These are phyloP conservation scores for Oryza coarctata DNA, from an alignment of 176 grass and related monocot species.

Conservation along the genomic window DNA sequence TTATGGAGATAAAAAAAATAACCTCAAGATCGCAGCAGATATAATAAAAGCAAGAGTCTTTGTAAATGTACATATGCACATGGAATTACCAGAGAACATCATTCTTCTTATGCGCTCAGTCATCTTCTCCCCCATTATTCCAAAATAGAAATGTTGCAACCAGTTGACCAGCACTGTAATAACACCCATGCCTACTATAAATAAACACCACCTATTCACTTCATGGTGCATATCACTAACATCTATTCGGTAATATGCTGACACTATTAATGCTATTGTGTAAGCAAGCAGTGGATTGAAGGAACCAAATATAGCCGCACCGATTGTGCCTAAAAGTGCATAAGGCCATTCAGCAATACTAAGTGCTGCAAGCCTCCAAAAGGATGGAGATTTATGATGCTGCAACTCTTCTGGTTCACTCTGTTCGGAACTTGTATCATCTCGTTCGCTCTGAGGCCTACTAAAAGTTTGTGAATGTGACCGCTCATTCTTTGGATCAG, in stretches of 20 bases:
- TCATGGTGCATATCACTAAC: slow-evolving; percentile 60
- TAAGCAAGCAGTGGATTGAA: slow-evolving; percentile 99
- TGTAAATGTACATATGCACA: slow-evolving; percentile 12
- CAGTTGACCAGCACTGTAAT: slow-evolving; percentile 97
- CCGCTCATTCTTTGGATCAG: slow-evolving; percentile 92
- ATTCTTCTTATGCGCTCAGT: slow-evolving; percentile 98
- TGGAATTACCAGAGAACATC: slow-evolving; percentile 96
- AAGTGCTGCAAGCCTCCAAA: slow-evolving; percentile 91
- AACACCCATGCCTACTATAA: slow-evolving; percentile 95
- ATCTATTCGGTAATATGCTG: slow-evolving; percentile 89
- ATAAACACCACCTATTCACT: slow-evolving; percentile 96
- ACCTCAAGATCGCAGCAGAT: slow-evolving; percentile 27
- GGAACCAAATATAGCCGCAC: slow-evolving; percentile 96
- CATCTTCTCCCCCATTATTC: slow-evolving; percentile 99
- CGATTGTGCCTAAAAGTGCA: slow-evolving; percentile 94
- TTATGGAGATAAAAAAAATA: slow-evolving; percentile 6
- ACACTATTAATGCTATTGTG: slow-evolving; percentile 88
- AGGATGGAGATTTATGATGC: slow-evolving; percentile 78
- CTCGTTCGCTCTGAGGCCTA: slow-evolving; percentile 71
- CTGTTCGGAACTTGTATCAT: slow-evolving; percentile 63
- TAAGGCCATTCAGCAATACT: slow-evolving; percentile 98
- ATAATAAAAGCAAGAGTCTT: slow-evolving; percentile 3
- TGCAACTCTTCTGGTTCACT: slow-evolving; percentile 60
- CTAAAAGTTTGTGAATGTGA: slow-evolving; percentile 99
- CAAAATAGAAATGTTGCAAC: slow-evolving; percentile 99